phyloP scores from a whole-genome alignment of 768 basidiomycete genomes.

The Ramaria rubella region DNA sequence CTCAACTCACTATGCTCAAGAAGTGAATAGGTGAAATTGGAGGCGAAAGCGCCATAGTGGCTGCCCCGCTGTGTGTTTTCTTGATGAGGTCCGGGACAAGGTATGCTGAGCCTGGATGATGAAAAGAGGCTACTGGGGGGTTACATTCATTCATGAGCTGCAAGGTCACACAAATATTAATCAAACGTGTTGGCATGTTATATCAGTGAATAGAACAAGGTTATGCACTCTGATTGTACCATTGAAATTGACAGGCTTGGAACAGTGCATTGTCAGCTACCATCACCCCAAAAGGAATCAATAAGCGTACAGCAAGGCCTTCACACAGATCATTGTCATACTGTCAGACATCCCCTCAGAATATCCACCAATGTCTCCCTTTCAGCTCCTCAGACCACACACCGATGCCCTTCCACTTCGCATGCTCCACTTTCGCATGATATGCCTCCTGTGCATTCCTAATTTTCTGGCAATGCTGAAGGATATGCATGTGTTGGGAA shows the following conservation, averaged over 20 bases:
- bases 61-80: constrained; percentile 63
- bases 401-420: constrained; percentile 24
- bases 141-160: constrained; percentile 88
- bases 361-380: constrained; percentile 77
- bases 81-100: constrained; percentile 81
- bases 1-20: constrained; percentile 83
- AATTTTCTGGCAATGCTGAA: constrained; percentile 35
- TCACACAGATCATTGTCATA: constrained; percentile 20
- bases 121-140: constrained; percentile 74
- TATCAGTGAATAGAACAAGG: background rate
- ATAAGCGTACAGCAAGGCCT: background rate
- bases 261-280: constrained; percentile 52
- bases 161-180: background rate
- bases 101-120: constrained; percentile 86
- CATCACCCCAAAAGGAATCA: background rate
- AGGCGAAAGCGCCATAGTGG: constrained; percentile 73
- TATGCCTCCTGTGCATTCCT: constrained; percentile 65
- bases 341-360: constrained; percentile 81
- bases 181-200: background rate
- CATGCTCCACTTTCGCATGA: constrained; percentile 51
- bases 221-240: constrained; percentile 53
- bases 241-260: constrained; percentile 69
- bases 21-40: constrained; percentile 78
- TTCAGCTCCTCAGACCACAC: constrained; percentile 64
- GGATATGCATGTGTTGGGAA: background rate